Evolutionary conservation across 257 asterid species (phyloP), one percentile per base, ranked within the genome.

Genomic region (Salvia miltiorrhiza): DNA sequence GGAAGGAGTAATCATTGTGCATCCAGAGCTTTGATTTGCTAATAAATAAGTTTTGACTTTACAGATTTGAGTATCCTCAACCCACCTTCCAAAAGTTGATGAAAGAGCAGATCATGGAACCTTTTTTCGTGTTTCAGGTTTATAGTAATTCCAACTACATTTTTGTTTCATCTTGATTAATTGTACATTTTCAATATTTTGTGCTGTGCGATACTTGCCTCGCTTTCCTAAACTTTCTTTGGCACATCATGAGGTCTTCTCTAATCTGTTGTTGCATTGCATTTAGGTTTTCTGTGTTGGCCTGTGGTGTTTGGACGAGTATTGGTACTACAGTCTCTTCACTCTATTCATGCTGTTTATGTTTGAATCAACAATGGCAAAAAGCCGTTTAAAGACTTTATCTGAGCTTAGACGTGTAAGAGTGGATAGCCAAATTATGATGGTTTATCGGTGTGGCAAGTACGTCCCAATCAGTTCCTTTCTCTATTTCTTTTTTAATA

Each of bases 301-400:
- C 67, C 79, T 93, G 20, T 94, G 99, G 97, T 94, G 97, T 83
- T 84, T 94, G 85, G 99, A 94, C 76, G 97, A 89, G 71, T 94
- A 74, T 71, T 94, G 99, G 99, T 91, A 94, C 77, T 93, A 93
- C 87, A 93, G 97, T 73, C 71, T 93, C 71, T 93, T 93, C 84
- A 91, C 99, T 45, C 79, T 94, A 41, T 91, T 94, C 83, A 94
- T 94, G 99, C 84, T 94, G 84, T 90, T 94, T 70, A 87, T 94
- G 99, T 94, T 91, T 70, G 99, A 94, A 85, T 94, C 99, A 41
- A 94, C 99, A 47, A 94, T 94, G 99, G 96, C 97, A 2, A 91
- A 94, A 75, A 90, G 97, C 80, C 99, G 97, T 49, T 72, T 94
- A 78, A 91, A 89, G 86, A 94, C 99, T 74, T 79, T 94, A 40